Conservation (phyloP, 2,329 filamentous ascomycete species). For the Aureobasidium uvarum region DNA sequence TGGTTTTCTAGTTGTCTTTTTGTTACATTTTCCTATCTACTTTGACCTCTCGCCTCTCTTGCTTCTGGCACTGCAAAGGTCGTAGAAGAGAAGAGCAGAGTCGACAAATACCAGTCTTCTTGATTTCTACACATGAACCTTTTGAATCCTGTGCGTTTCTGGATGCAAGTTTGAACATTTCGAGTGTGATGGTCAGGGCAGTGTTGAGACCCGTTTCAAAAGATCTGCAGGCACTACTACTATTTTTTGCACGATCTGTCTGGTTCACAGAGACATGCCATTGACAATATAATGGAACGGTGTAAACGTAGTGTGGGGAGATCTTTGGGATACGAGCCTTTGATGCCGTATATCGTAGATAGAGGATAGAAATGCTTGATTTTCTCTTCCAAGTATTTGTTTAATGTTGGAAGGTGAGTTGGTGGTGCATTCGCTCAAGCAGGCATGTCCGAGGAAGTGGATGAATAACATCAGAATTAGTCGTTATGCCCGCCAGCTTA, state of each 20-base stretch:
- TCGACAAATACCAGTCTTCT: background rate
- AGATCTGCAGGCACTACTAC: background rate
- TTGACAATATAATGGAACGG: slow-evolving; percentile 6
- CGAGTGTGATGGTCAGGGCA: no score
- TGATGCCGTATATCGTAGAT: no score
- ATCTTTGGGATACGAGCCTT: background rate
- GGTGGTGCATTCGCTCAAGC: background rate
- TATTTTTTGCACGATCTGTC: background rate
- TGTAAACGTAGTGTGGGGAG: background rate
- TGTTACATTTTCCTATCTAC: background rate
- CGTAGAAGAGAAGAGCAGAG: no score
- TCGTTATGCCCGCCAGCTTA: no score
- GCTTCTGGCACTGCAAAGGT: background rate
- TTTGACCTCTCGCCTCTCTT: background rate
- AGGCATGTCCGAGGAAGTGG: background rate
- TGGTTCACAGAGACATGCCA: background rate
- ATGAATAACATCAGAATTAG: background rate
- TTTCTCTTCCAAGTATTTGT: no score
- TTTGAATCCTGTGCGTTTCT: background rate
- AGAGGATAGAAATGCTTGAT: no score
- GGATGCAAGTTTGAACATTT: no score
- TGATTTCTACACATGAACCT: no score
- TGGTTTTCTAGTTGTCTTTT: background rate
- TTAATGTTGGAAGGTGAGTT: background rate
- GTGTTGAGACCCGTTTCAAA: background rate